Evolutionary conservation across 352 stramenopile species (phyloP), one percentile per base, ranked within the genome.

Genomic region (Phytopythium montanum): DNA sequence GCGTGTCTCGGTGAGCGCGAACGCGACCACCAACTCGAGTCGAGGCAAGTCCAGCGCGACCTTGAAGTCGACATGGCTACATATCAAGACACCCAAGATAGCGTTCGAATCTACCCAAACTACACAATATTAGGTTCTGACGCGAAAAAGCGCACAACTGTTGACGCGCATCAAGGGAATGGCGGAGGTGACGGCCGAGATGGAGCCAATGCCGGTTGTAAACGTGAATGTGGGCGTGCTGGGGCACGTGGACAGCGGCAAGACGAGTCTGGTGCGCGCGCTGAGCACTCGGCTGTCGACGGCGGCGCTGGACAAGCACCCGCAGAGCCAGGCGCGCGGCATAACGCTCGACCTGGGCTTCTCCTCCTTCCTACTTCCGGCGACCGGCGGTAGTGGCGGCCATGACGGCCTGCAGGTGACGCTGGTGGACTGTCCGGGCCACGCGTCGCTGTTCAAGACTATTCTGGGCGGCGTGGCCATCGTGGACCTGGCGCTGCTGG

Each of bases 341-440:
- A 99, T 99, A 62, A 99, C 98, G 53, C 72, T 99, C 31, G 97
- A 99, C 74, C 76, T 99, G 41, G 97, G 97, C 10, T 99, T 99
- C 82, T 98, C 91, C 29, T 87, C 95, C 44, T 99, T 99, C 71
- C 82, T 79, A 6, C 67, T 98, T 34, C 60, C 83, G 7, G 33
- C 59, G 2, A 12, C 13, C 23, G 14, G 14, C 23, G 44, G 12
- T 28, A 59, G 54, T 8, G 63, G 56, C 33, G 57, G 56, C n/a
- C n/a, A n/a, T n/a, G n/a, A n/a, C 36, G 58, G 72, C 23, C 61
- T 98, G 8, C 96, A 99, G 70, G 90, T 99, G 60, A 99, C 97
- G 23, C 68, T 98, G 13, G 92, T 98, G 13, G 90, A 97, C 70
- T 96, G 98, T 75, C 98, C 98, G 2, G 98, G 98, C 5, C 98